Evolutionary conservation across 768 basidiomycete species (phyloP).

Genomic region (Tricholoma sp.): DNA sequence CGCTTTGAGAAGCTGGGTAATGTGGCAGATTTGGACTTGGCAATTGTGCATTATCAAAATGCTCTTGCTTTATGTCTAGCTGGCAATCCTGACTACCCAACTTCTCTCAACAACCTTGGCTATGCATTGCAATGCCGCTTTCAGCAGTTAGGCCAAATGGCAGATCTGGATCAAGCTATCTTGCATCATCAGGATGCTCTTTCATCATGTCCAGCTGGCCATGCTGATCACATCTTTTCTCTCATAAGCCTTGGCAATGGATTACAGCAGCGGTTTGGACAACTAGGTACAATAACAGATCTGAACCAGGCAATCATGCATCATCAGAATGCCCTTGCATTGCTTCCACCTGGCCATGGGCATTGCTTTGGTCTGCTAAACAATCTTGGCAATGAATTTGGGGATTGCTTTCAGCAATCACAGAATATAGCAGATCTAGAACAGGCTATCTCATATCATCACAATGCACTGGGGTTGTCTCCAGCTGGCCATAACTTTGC

Average conservation of each 20-base stretch:
- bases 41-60: constrained; percentile 4
- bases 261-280: constrained; percentile 12
- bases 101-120: constrained; percentile 4
- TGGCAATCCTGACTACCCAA: constrained; percentile 5
- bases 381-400: constrained; percentile 14
- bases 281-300: constrained; percentile 14
- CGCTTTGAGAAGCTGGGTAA: constrained; percentile 8
- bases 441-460: constrained; percentile 19
- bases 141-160: not conserved
- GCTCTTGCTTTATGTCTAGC: constrained; percentile 7
- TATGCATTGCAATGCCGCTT: not conserved
- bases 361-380: constrained; percentile 2
- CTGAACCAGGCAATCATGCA: constrained; percentile 13
- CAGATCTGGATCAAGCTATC: constrained; percentile 15
- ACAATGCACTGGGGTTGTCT: constrained; percentile 17
- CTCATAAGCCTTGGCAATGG: constrained; percentile 9
- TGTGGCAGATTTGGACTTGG: constrained; percentile 7
- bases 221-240: constrained; percentile 5
- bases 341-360: constrained; percentile 8
- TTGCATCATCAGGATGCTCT: constrained; percentile 1
- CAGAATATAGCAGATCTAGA: constrained; percentile 19
- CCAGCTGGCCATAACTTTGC: constrained; percentile 8
- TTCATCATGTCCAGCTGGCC: not conserved
- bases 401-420: constrained; percentile 17
- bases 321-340: constrained; percentile 4